Percentiles rank a stretch among this genome's conserved stretches.
phyloP scores from a whole-genome alignment of 345 rosid genomes.

The Brassica cretica region DNA sequence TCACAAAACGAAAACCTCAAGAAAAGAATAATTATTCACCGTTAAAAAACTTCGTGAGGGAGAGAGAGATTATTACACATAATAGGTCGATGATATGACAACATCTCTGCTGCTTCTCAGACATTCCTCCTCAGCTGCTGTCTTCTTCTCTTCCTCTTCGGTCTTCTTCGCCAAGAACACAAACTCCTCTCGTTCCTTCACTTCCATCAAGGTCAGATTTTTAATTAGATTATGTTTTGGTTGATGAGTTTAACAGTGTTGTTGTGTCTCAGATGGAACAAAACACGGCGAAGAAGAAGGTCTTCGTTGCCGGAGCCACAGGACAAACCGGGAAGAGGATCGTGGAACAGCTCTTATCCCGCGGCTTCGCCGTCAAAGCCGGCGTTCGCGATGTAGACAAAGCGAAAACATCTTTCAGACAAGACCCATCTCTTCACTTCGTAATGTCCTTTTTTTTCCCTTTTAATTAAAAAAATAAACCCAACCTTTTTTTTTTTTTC shows the following conservation, averaged over 20 bases:
- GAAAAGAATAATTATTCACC: neutral
- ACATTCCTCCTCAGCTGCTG: conserved; percentile 22
- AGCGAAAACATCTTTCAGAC: conserved; percentile 57
- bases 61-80: conserved; percentile 6
- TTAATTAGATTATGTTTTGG: neutral
- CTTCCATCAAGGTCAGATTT: conserved; percentile 39
- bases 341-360: conserved; percentile 74
- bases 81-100: conserved; percentile 45
- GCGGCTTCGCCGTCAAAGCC: conserved; percentile 83
- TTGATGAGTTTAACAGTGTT: neutral
- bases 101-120: conserved; percentile 43
- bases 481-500: neutral
- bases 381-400: conserved; percentile 80
- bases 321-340: conserved; percentile 84
- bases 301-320: conserved; percentile 91
- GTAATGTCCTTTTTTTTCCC: conserved; percentile 46
- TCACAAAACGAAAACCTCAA: neutral
- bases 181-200: conserved; percentile 28
- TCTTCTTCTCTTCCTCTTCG: conserved; percentile 20
- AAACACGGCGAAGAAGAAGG: conserved; percentile 42
- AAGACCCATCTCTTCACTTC: conserved; percentile 68
- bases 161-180: conserved; percentile 33
- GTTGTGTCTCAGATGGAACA: conserved; percentile 53
- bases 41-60: neutral
- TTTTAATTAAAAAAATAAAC: neutral